phyloP scores from a whole-genome alignment of 495 filamentous ascomycete species.

The Neurospora africana region DNA sequence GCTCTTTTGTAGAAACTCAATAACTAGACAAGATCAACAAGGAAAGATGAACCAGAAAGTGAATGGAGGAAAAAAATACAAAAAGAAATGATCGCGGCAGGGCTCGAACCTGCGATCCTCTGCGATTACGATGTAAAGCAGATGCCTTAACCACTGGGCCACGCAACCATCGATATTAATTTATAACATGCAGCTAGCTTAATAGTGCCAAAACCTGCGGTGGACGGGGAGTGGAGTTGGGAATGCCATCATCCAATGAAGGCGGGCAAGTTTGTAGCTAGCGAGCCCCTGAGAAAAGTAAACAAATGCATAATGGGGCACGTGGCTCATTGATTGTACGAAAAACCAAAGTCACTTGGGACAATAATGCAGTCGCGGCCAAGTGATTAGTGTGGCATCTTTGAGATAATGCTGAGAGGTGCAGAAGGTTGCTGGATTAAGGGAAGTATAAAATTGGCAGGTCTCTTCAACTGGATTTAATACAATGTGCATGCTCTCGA shows the following conservation, averaged over 20 bases:
- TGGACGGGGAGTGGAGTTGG: background rate
- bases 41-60: too few species aligned
- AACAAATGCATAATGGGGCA: background rate
- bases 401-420: too few species aligned
- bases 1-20: too few species aligned
- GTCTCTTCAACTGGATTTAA: too few species aligned
- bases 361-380: background rate
- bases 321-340: background rate
- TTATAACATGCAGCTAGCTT: rapidly evolving
- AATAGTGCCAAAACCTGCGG: background rate
- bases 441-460: background rate
- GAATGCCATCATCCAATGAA: background rate
- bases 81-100: conserved; percentile 33
- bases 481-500: background rate
- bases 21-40: too few species aligned
- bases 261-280: background rate
- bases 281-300: background rate
- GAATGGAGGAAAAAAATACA: background rate
- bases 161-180: conserved; percentile 12
- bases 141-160: conserved; percentile 33
- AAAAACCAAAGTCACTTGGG: background rate
- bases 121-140: conserved; percentile 29
- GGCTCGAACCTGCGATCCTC: conserved; percentile 42
- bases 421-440: background rate
- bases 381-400: background rate